These are phyloP conservation scores for Huntiella abstrusa DNA, from an alignment of 2,329 filamentous ascomycete genomes.

Conservation along the genomic window DNA sequence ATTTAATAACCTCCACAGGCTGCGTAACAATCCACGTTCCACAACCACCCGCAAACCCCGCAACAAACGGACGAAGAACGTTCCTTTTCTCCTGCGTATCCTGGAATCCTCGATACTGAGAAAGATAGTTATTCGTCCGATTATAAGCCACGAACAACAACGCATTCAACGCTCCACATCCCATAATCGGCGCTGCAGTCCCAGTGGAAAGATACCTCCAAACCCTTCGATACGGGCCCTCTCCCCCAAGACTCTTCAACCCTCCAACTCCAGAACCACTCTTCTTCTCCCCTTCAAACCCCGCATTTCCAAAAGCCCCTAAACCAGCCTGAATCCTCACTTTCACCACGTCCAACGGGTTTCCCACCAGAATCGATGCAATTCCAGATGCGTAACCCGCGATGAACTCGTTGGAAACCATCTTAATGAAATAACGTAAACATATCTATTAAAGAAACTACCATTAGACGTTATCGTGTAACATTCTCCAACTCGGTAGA, in stretches of 20 bases:
- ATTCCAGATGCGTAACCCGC: slow-evolving; percentile 80
- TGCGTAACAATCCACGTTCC: slow-evolving; percentile 74
- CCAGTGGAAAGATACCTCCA: slow-evolving; percentile 23
- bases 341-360: slow-evolving; percentile 54
- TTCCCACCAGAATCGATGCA: slow-evolving; percentile 71
- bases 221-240: too few relatives aligned
- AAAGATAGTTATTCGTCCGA: slow-evolving; percentile 49
- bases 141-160: slow-evolving; percentile 85
- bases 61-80: slow-evolving; percentile 27
- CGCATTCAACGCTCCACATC: slow-evolving; percentile 81
- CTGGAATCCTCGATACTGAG: slow-evolving; percentile 12
- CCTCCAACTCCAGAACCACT: too few relatives aligned
- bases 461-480: too few relatives aligned
- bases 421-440: neutral
- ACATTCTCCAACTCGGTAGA: too few relatives aligned
- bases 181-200: slow-evolving; percentile 66
- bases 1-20: slow-evolving; percentile 83
- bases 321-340: slow-evolving; percentile 47
- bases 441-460: neutral
- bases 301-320: slow-evolving; percentile 5
- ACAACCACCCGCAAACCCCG: slow-evolving; percentile 64
- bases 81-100: neutral
- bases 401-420: slow-evolving; percentile 76
- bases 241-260: too few relatives aligned
- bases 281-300: too few relatives aligned